phyloP scores from a whole-genome alignment of 441 rosid species.

The Biscutella laevigata region DNA sequence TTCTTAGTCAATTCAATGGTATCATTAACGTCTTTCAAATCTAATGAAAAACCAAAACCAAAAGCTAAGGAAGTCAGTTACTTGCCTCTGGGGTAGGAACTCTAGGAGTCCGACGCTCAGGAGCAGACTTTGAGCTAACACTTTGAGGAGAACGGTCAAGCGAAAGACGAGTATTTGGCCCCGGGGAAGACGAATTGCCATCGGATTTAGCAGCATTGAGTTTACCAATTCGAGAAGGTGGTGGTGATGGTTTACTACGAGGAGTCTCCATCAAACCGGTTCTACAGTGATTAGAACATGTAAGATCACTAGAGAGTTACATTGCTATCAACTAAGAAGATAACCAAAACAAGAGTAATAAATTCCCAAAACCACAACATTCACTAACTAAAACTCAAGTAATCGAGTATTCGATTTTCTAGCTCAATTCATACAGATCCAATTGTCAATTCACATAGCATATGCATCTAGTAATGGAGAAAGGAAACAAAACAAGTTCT shows the following conservation, averaged over 20 bases:
- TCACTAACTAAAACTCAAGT: neutral
- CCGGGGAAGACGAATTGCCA: constrained; percentile 46
- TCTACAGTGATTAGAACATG: constrained; percentile 31
- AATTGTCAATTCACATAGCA: neutral
- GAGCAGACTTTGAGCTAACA: constrained; percentile 45
- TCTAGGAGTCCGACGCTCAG: constrained; percentile 35
- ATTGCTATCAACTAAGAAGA: too few species aligned
- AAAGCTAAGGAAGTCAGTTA: neutral
- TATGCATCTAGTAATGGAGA: neutral
- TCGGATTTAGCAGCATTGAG: constrained; percentile 41
- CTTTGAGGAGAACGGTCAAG: constrained; percentile 62
- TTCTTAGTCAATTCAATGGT: neutral
- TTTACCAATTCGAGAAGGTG: constrained; percentile 52
- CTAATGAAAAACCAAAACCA: neutral
- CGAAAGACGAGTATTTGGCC: constrained; percentile 52
- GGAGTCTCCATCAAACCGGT: constrained; percentile 71
- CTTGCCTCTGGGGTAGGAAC: constrained; percentile 59
- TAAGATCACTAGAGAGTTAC: neutral
- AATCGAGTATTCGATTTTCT: neutral
- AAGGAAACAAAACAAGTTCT: too few species aligned
- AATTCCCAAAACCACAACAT: neutral
- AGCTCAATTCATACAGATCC: constrained; percentile 6
- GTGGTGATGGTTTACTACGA: constrained; percentile 47
- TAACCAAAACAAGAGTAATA: neutral
- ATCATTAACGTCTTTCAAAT: neutral